These are phyloP conservation scores for Actinomortierella ambigua DNA, from an alignment of 371 early-diverging fungal genomes.

Conservation along the genomic window DNA sequence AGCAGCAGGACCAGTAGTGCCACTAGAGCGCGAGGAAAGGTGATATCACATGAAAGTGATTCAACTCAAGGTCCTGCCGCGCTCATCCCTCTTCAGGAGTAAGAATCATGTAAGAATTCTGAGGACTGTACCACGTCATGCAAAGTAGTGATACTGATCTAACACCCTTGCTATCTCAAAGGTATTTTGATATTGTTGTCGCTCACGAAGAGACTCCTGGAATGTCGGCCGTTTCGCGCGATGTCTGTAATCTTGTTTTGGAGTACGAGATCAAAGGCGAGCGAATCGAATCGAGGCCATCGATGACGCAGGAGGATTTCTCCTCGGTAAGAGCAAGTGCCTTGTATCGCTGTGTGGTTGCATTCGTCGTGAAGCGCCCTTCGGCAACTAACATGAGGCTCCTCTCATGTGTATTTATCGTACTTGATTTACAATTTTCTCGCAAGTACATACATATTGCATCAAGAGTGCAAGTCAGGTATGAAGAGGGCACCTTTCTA, in stretches of 20 bases:
- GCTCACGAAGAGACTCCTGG: slow-evolving; percentile 22
- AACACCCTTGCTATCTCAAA: background rate
- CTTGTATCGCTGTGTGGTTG: slow-evolving; percentile 6
- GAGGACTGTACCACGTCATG: background rate
- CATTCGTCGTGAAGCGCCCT: background rate
- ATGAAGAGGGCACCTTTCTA: background rate
- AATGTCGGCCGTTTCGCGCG: background rate
- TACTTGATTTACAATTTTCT: background rate
- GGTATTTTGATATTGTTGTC: slow-evolving; percentile 31
- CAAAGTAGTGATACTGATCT: background rate
- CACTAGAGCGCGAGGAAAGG: background rate
- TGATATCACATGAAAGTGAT: background rate
- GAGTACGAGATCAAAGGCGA: slow-evolving; percentile 6
- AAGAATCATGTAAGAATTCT: background rate
- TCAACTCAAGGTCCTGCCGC: background rate
- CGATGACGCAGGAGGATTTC: background rate
- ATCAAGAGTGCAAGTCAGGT: slow-evolving; percentile 23
- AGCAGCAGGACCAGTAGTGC: too few relatives aligned
- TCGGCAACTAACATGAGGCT: background rate
- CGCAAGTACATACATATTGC: slow-evolving; percentile 19
- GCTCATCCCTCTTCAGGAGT: slow-evolving; percentile 20
- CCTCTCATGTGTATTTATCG: background rate
- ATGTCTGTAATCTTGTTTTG: background rate
- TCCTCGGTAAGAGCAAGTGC: background rate
- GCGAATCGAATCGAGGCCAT: background rate